A percentile compares a stretch with the other conserved stretches of the same genome.
Conservation (phyloP, 2,329 filamentous ascomycete species). For the Fusarium azukiicola region DNA sequence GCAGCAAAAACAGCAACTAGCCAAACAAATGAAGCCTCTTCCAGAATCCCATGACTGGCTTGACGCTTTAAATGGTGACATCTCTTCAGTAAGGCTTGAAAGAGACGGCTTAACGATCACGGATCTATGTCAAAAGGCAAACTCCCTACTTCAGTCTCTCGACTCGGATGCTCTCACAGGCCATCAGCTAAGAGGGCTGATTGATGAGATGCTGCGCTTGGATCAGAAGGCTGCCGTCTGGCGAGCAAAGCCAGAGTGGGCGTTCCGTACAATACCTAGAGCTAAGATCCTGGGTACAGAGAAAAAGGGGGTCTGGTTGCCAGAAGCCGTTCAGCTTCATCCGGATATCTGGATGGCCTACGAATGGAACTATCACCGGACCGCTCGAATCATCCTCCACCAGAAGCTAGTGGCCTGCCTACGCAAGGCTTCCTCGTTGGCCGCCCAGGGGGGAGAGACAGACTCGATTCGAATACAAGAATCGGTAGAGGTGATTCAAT, state of each 20-base stretch:
- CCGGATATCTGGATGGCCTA: slow-evolving; percentile 65
- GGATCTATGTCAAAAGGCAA: slow-evolving; percentile 56
- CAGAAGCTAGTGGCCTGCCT: slow-evolving; percentile 60
- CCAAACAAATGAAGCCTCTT: slow-evolving; percentile 54
- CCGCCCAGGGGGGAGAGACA: background rate
- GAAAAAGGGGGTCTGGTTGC: slow-evolving; percentile 31
- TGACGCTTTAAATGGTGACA: slow-evolving; percentile 54
- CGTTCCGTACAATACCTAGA: slow-evolving; percentile 52
- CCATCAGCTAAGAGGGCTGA: slow-evolving; percentile 47
- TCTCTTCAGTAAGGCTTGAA: slow-evolving; percentile 45
- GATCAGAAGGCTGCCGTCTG: slow-evolving; percentile 57
- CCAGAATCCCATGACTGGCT: slow-evolving; percentile 58
- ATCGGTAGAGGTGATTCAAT: slow-evolving; percentile 45
- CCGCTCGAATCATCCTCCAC: slow-evolving; percentile 62
- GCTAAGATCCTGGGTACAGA: slow-evolving; percentile 39
- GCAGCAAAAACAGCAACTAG: slow-evolving; percentile 62
- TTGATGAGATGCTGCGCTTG: slow-evolving; percentile 57
- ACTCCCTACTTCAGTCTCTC: slow-evolving; percentile 50
- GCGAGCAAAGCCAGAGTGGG: slow-evolving; percentile 60
- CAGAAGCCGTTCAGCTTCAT: slow-evolving; percentile 59
- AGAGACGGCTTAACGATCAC: slow-evolving; percentile 42
- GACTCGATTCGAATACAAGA: background rate
- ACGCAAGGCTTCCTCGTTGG: slow-evolving; percentile 17
- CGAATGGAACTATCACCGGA: slow-evolving; percentile 66
- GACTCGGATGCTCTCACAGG: background rate